Base-by-base conservation (phyloP, 1,139 yeast genomes). In the Suhomyces bokatorum region DNA sequence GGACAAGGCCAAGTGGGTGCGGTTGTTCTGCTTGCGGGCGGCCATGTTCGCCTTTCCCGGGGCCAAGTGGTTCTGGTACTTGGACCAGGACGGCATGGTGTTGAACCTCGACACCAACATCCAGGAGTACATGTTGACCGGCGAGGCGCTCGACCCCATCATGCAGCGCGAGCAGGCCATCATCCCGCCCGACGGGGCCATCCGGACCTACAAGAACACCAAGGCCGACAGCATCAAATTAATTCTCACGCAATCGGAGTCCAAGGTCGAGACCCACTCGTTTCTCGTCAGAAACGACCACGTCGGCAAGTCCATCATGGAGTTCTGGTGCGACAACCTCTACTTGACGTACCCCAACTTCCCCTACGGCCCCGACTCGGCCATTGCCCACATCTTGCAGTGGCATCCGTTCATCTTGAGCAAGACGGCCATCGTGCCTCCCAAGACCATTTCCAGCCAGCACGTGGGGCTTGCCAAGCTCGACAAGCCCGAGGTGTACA, bases 401-500 rank as follows among this genome's bases (percentile, higher is more conserved):
- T 93, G 98, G 99, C 99, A 93, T 62, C 96, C 96, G 11, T 79
- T 78, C 39, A 69, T 85, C 33, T 73, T 91, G 53, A 77, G 86
- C 44, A 85, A 81, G 56, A 74, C 95, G 5, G 86, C 89, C 0
- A 65, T 91, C 11, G 78, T 93, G 0, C 87, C 89, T n/a, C 57
- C 75, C 8, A 70, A 73, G 50, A 65, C 74, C 11, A 69, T 74
- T 15, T 60, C 67, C 37, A 66, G 77, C 5, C 54, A 55, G 35
- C 69, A 67, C 47, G 44, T 39, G 6, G 44, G 44, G n/a, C 31
- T 44, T 13, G 48, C 40, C 14, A 46, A 44, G 35, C 46, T 44
- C 20, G 44, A 38, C 7, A 44, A 40, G 22, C 48, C 51, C 2
- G 60, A 57, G 26, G 44, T 46, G n/a, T 44, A 64, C 27, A 75